A percentile compares a stretch with the other conserved stretches of the same genome.
Evolutionary conservation across 2,329 filamentous ascomycete species (phyloP).

Genomic region (Elsinoe batatas): DNA sequence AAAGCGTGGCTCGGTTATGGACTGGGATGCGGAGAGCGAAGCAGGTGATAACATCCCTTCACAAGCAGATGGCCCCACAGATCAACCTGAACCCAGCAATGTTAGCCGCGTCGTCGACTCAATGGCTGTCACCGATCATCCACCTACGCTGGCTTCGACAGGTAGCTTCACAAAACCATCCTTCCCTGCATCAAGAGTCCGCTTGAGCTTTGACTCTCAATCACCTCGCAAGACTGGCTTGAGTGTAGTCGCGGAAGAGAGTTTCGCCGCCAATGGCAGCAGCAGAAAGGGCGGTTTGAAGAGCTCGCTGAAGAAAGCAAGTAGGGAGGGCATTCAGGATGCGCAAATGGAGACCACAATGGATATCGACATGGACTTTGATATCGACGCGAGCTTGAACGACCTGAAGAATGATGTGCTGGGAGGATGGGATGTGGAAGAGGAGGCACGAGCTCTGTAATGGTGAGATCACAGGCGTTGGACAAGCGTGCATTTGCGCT

Average conservation of each 20-base stretch:
- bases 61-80: background rate
- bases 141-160: background rate
- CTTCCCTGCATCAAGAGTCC: background rate
- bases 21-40: background rate
- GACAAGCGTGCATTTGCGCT: background rate
- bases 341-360: conserved; percentile 6
- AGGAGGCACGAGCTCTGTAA: background rate
- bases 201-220: background rate
- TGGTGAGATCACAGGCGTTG: background rate
- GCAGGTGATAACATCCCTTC: background rate
- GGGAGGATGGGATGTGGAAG: conserved; percentile 10
- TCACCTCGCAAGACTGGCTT: background rate
- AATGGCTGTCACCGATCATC: background rate
- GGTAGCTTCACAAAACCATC: background rate
- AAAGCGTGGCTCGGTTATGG: background rate
- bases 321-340: conserved; percentile 2
- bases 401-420: conserved; percentile 2
- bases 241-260: background rate
- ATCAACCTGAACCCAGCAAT: background rate
- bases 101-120: background rate
- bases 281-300: background rate
- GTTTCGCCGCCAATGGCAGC: background rate
- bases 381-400: conserved; percentile 1
- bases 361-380: background rate
- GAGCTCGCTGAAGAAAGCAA: conserved; percentile 4